Evolutionary conservation across 1,284 basidiomycete species (phyloP), one percentile per base, ranked within the genome.

Genomic region (Neolentinus lepideus): DNA sequence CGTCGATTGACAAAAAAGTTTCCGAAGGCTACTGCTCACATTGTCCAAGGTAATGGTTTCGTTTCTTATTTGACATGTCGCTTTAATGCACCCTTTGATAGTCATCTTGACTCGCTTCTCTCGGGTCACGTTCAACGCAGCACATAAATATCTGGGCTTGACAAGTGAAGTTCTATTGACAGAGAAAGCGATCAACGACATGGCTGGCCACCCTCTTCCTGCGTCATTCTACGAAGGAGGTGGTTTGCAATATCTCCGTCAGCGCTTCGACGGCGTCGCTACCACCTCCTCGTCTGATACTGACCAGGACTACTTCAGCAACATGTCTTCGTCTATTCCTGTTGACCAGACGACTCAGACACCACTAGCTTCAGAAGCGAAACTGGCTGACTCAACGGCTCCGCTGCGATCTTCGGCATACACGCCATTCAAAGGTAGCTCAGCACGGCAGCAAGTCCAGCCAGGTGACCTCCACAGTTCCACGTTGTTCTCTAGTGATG

Each of bases 51-150:
- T 85, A 62, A 48, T 54, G 61, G 6, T 50, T 29, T n/a, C n/a
- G n/a, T 14, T 50, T 16, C 22, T 14, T 24, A 9, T 25, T 26
- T 6, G 24, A 50, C 47, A 29, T 50, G 43, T 66, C 12, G 62
- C 61, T 14, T 56, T 33, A 16, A 48, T 24, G 27, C 11, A 50
- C 11, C 2, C 31, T 52, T 46, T 12, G 58, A 11, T 63, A 92
- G 94, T 98, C 35, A 97, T 98, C 60, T 75, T 99, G 53, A 96
- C 97, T 2, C 84, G 96, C 1, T 96, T 99, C 66, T 94, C 94
- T 48, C 85, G 96, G 19, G 97, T 99, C 11, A 99, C 97, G 0
- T 98, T 99, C 75, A 91, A 85, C 67, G 89, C 91, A 33, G 94
- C 97, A 0, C 96, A 99, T 71, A 91, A 90, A 66, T 99, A 98